These are phyloP conservation scores for Quercus lobata DNA, from an alignment of 331 rosid genomes.

Conservation along the genomic window DNA sequence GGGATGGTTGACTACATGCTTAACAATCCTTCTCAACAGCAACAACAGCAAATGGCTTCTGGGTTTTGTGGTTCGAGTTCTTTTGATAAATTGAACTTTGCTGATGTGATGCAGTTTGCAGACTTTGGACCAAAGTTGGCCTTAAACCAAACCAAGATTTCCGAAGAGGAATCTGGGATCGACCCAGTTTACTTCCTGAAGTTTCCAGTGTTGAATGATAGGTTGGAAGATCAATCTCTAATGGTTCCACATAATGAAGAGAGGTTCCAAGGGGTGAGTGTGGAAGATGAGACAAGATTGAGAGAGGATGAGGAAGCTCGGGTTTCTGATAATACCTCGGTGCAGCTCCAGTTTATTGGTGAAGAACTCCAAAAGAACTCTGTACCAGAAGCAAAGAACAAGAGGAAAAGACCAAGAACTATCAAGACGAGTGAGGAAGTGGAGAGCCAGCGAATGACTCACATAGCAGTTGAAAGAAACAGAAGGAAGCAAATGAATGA, in stretches of 20 bases:
- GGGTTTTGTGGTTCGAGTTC: slow-evolving; percentile 37
- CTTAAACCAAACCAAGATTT: slow-evolving; percentile 49
- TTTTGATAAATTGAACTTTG: slow-evolving; percentile 68
- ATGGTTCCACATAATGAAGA: slow-evolving; percentile 25
- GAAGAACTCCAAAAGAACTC: slow-evolving; percentile 42
- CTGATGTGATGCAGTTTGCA: slow-evolving; percentile 96
- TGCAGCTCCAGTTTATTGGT: slow-evolving; percentile 41
- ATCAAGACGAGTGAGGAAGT: slow-evolving; percentile 85
- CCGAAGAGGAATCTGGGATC: slow-evolving; percentile 46
- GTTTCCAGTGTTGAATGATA: slow-evolving; percentile 79
- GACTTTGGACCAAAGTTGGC: slow-evolving; percentile 94
- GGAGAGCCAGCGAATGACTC: slow-evolving; percentile 97
- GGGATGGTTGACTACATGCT: slow-evolving; percentile 60
- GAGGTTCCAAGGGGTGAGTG: slow-evolving; percentile 17
- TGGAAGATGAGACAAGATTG: slow-evolving; percentile 16
- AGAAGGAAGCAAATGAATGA: slow-evolving; percentile 98
- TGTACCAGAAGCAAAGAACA: slow-evolving; percentile 44
- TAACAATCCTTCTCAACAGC: slow-evolving; percentile 35
- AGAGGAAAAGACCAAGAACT: slow-evolving; percentile 74
- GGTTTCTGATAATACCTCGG: slow-evolving; percentile 45
- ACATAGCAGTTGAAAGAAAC: slow-evolving; percentile 89
- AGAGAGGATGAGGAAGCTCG: slow-evolving; percentile 33
- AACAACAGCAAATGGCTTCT: slow-evolving; percentile 17
- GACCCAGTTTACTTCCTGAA: slow-evolving; percentile 86
- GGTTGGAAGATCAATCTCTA: slow-evolving; percentile 37